A percentile compares a stretch with the other conserved stretches of the same genome.
These are phyloP conservation scores for Globisporangium alternatum DNA, from an alignment of 352 stramenopile species.

Conservation along the genomic window DNA sequence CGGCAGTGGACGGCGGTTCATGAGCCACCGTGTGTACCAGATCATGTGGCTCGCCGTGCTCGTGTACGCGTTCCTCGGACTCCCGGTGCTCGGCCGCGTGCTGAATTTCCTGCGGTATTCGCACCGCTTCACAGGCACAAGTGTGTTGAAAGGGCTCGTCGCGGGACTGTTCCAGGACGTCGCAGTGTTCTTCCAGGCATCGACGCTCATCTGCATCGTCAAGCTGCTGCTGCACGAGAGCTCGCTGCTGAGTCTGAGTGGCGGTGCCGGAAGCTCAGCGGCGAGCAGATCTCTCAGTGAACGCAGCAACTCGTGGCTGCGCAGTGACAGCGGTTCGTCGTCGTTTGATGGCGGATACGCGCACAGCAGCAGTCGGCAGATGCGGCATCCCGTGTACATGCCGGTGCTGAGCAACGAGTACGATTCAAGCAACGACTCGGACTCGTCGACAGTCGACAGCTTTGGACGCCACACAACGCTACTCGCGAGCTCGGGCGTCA, in stretches of 20 bases:
- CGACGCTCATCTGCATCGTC: constrained; percentile 62
- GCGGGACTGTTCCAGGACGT: constrained; percentile 55
- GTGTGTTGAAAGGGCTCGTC: constrained; percentile 45
- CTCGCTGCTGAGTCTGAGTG: constrained; percentile 9
- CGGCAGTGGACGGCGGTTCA: constrained; percentile 13
- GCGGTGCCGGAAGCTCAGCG: not conserved
- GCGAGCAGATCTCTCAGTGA: not conserved
- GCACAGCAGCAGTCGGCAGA: constrained; percentile 19
- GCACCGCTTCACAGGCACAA: constrained; percentile 44
- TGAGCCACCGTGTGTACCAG: constrained; percentile 44
- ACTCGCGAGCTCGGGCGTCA: constrained; percentile 21
- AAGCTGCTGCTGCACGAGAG: constrained; percentile 54
- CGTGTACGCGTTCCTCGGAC: constrained; percentile 62
- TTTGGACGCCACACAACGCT: constrained; percentile 50
- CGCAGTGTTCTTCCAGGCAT: constrained; percentile 59
- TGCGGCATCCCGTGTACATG: constrained; percentile 58
- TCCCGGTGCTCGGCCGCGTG: constrained; percentile 58
- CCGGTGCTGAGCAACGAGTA: constrained; percentile 56
- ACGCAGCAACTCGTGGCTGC: constrained; percentile 10
- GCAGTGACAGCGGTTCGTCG: constrained; percentile 1
- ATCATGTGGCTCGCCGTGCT: constrained; percentile 66
- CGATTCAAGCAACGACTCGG: constrained; percentile 20
- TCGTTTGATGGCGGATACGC: not conserved
- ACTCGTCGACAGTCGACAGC: constrained; percentile 9
- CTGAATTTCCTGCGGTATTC: constrained; percentile 60